Percentiles rank a stretch among this genome's conserved stretches.
phyloP scores from a whole-genome alignment of 2,329 filamentous ascomycete genomes.

The Penicillium sp. region DNA sequence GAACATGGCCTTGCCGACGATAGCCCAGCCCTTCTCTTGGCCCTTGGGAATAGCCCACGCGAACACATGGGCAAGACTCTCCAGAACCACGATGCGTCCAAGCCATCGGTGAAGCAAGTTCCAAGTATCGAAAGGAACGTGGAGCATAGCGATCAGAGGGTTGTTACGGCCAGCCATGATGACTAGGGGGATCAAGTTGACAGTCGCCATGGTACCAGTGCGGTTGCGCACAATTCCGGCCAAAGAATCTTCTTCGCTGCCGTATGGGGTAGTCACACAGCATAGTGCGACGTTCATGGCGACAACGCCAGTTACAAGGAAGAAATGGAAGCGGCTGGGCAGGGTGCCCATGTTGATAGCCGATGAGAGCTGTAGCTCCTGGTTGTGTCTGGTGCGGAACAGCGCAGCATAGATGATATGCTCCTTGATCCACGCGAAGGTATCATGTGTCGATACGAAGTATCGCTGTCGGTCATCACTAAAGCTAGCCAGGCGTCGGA shows the following conservation, averaged over 20 bases:
- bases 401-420: slow-evolving; percentile 59
- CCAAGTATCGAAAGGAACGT: slow-evolving; percentile 47
- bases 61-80: slow-evolving; percentile 69
- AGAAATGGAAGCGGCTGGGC: slow-evolving; percentile 49
- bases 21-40: slow-evolving; percentile 40
- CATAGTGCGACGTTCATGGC: slow-evolving; percentile 54
- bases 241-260: slow-evolving; percentile 32
- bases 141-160: slow-evolving; percentile 45
- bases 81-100: slow-evolving; percentile 69
- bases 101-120: slow-evolving; percentile 75
- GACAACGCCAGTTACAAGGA: slow-evolving; percentile 45
- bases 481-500: slow-evolving; percentile 73
- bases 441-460: slow-evolving; percentile 62
- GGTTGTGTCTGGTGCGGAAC: slow-evolving; percentile 47
- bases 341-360: slow-evolving; percentile 50
- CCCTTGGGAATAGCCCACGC: slow-evolving; percentile 75
- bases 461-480: slow-evolving; percentile 79
- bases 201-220: slow-evolving; percentile 43
- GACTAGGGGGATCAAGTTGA: slow-evolving; percentile 48
- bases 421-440: slow-evolving; percentile 69
- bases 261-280: slow-evolving; percentile 48
- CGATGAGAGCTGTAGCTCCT: slow-evolving; percentile 46
- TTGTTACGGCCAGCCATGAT: slow-evolving; percentile 48
- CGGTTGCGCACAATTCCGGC: slow-evolving; percentile 47
- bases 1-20: slow-evolving; percentile 32